Evolutionary conservation across 1,139 yeast species (phyloP).

Genomic region (Geotrichum macrosporum): DNA sequence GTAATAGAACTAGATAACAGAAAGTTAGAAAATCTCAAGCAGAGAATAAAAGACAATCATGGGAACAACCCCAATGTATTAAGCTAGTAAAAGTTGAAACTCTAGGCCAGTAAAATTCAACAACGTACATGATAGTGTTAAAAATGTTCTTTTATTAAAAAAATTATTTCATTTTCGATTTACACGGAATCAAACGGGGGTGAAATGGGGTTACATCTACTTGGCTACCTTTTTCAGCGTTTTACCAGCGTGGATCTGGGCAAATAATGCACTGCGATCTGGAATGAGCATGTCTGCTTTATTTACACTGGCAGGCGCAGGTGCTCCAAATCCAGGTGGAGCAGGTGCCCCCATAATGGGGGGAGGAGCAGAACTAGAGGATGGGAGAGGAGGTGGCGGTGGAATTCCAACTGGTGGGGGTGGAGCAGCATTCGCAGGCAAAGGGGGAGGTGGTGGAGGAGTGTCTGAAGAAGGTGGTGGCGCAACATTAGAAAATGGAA

Average conservation of each 20-base stretch:
- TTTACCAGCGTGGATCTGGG: constrained; percentile 54
- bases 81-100: too few species aligned
- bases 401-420: constrained; percentile 26
- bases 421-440: too few species aligned
- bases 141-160: too few species aligned
- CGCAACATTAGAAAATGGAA: constrained; percentile 21
- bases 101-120: too few species aligned
- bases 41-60: too few species aligned
- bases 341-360: constrained; percentile 28
- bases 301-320: constrained; percentile 31
- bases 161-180: neutral
- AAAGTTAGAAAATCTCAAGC: too few species aligned
- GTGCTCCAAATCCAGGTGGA: constrained; percentile 36
- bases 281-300: constrained; percentile 44
- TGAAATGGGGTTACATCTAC: too few species aligned
- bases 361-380: constrained; percentile 17
- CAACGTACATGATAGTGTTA: too few species aligned
- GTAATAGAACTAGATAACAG: too few species aligned
- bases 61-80: too few species aligned
- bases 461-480: constrained; percentile 23
- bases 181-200: too few species aligned
- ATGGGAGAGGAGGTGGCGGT: constrained; percentile 30
- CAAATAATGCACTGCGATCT: constrained; percentile 37
- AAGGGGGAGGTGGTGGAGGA: constrained; percentile 28
- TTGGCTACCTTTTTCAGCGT: constrained; percentile 45